Evolutionary conservation across 2,329 filamentous ascomycete genomes (phyloP).

Genomic region (Colletotrichum melonis): DNA sequence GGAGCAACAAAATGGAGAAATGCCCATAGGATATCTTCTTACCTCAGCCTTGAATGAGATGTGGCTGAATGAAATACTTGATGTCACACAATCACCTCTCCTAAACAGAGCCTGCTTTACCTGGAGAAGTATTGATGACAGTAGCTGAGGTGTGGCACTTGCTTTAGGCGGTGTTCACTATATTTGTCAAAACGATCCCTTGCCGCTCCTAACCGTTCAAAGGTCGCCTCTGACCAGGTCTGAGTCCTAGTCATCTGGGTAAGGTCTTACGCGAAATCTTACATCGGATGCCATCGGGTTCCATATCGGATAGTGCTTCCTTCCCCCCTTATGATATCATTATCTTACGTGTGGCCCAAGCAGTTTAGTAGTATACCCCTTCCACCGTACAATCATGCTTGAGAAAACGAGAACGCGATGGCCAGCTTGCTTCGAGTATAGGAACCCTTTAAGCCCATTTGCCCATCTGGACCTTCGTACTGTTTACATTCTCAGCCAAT

Average conservation of each 20-base stretch:
- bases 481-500: background rate
- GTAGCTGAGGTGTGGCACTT: background rate
- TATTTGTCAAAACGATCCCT: background rate
- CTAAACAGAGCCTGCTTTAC: background rate
- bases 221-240: background rate
- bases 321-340: background rate
- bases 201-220: background rate
- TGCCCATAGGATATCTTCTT: no score
- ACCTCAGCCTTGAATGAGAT: background rate
- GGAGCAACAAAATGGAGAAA: background rate
- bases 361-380: no score
- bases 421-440: background rate
- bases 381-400: no score
- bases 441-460: background rate
- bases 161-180: background rate
- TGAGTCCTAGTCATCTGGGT: background rate
- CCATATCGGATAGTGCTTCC: background rate
- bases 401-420: background rate
- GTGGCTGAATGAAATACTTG: background rate
- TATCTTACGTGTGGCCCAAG: no score
- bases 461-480: background rate
- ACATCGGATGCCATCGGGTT: background rate
- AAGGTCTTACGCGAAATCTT: background rate
- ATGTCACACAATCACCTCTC: background rate
- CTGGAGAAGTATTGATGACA: background rate